Base-by-base conservation (phyloP, 2,329 filamentous ascomycete genomes). In the Berkeleyomyces rouxiae region DNA sequence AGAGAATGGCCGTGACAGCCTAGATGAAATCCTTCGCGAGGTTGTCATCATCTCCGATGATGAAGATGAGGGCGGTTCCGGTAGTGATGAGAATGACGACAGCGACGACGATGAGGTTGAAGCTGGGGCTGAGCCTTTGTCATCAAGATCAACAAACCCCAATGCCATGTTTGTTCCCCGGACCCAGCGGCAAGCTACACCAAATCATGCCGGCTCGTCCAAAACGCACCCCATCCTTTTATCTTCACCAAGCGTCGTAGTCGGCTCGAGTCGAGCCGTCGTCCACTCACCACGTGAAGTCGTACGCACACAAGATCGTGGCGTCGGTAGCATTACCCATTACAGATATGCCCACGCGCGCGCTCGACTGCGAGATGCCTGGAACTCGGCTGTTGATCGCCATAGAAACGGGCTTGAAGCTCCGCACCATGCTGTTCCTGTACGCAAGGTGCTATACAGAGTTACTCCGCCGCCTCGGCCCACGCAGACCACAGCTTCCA, bases 31-130 rank as follows among this genome's bases (percentile, higher is more conserved):
- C 63, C 74, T 86, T 42, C 77, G 81, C 59, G 83, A 86, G 70
- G 81, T 86, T 9, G 81, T 86, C 61, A 79, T 85, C 68, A 84
- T 86, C 53, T 82, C 81, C n/a, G 81, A 83, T 67, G 77, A 77
- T 4, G 80, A 82, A 68, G 77, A 75, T 47, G 76, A 76, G 3
- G 74, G 74, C 3, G 72, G 70, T 7, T 74, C 72, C 4, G 71
- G 73, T 3, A 44, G 43, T 43, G 60, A 47, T 7, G 59, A 65
- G 13, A 53, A 37, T 10, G 59, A 61, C 16, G 64, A 63, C 23
- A 40, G 59, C 13, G 16, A 59, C 44, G 53, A 39, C 11, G 58
- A 16, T 9, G 44, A 39, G 7, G 37, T 40, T 36, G 53, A 57
- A 10, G 44, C 40, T 13, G n/a, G 43, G n/a, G 40, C 33, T 23